phyloP scores from a whole-genome alignment of 352 stramenopile species.

The Globisporangium orthogonon region DNA sequence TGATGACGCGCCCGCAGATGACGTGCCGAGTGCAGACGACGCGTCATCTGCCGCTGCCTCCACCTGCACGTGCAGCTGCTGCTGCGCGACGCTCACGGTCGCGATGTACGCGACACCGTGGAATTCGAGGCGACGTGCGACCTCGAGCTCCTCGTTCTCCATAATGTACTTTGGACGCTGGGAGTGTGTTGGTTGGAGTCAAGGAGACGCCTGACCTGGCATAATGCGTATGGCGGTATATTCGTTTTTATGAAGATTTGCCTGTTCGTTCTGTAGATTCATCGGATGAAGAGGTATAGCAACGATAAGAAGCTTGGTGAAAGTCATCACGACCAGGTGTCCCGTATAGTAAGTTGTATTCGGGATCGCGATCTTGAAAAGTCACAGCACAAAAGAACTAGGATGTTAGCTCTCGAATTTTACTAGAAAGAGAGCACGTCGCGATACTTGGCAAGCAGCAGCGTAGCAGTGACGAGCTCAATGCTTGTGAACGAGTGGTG shows the following conservation, averaged over 20 bases:
- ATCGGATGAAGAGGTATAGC: neutral
- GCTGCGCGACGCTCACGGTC: constrained; percentile 48
- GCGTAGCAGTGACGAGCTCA: no score
- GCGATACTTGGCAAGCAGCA: no score
- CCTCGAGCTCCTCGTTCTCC: constrained; percentile 44
- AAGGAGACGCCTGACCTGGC: neutral
- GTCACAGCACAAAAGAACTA: no score
- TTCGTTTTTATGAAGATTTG: neutral
- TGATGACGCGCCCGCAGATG: neutral
- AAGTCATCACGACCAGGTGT: neutral
- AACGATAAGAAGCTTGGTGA: no score
- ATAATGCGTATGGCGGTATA: no score
- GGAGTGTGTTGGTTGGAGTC: neutral
- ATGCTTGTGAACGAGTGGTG: no score
- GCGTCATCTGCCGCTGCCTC: constrained; percentile 35
- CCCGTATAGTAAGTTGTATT: neutral
- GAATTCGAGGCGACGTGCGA: constrained; percentile 52
- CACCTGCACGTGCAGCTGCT: constrained; percentile 64
- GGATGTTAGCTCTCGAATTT: no score
- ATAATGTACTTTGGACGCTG: neutral
- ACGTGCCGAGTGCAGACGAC: neutral
- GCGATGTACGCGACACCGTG: constrained; percentile 72
- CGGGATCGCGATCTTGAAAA: no score
- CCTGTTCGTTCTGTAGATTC: no score
- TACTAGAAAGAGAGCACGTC: no score